These are phyloP conservation scores for Fusarium nodosum DNA, from an alignment of 2,329 filamentous ascomycete genomes.

Conservation along the genomic window DNA sequence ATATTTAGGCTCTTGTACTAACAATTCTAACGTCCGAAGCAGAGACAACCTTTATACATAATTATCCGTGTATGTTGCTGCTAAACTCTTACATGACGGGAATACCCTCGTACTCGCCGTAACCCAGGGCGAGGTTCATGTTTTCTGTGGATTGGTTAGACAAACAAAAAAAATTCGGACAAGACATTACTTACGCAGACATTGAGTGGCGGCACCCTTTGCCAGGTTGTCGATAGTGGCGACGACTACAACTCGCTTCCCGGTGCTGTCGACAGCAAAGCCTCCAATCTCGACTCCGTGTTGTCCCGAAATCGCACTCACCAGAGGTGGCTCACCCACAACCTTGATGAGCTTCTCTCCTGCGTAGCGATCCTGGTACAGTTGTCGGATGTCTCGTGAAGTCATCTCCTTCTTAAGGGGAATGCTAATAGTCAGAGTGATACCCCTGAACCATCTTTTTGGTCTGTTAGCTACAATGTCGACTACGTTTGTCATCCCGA, in stretches of 20 bases:
- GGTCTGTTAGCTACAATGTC: neutral
- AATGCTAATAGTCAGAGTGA: constrained; percentile 91
- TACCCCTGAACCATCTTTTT: constrained; percentile 87
- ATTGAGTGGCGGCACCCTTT: constrained; percentile 27
- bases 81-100: constrained; percentile 57
- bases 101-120: constrained; percentile 90
- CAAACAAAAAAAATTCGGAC: too few species aligned
- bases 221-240: constrained; percentile 16
- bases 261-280: constrained; percentile 88
- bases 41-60: constrained; percentile 1
- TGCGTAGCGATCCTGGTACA: constrained; percentile 96
- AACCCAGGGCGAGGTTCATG: constrained; percentile 93
- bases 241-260: constrained; percentile 87
- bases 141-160: constrained; percentile 71
- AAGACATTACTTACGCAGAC: constrained; percentile 9
- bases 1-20: neutral
- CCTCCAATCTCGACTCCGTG: constrained; percentile 95
- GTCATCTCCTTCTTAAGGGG: constrained; percentile 89
- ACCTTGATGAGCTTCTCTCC: constrained; percentile 97
- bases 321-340: constrained; percentile 73
- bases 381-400: constrained; percentile 89
- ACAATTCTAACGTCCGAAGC: constrained; percentile 1
- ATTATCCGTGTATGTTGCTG: neutral
- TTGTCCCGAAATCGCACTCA: constrained; percentile 69
- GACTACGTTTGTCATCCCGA: neutral